Evolutionary conservation across 129 eudicot species (phyloP), one percentile per base, ranked within the genome.

Genomic region (Mikania micrantha): DNA sequence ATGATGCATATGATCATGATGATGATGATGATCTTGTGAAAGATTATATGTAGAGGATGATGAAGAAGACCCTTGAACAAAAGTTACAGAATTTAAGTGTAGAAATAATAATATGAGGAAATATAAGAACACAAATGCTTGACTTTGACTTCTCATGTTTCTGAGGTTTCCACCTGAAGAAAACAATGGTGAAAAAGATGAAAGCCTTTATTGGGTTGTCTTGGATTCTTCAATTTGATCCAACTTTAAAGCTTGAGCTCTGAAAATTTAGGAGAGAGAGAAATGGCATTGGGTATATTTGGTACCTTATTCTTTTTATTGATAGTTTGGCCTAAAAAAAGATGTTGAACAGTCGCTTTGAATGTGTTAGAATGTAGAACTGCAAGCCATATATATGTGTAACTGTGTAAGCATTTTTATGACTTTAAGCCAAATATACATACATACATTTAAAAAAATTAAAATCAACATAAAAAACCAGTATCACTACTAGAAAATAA

Each of bases 41-140:
- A 58, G 19, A 44, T 71, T 45, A 47, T 59, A 71, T 41, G 48
- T 58, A 13, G 76, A n/a, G n/a, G n/a, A 41, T 71, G 76, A 60
- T 42, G 76, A 71, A 29, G 57, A 54, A 49, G 72, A 48, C 13
- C 71, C 58, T 11, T 39, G 21, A 36, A 27, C 66, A 50, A 9
- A 65, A 19, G 44, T 25, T 35, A 25, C 13, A 6, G 47, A 10
- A 32, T 61, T 35, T 36, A 65, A 53, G 8, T 60, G 58, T 64
- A 74, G 54, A 24, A 63, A 54, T 36, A 74, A 48, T 21, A 71
- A 25, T 15, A 64, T 5, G 31, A 53, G 7, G 41, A 71, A 34
- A 49, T n/a, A 61, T 20, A 60, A 45, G 11, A 62, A 74, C 27
- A 58, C 38, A 74, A 50, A 52, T 67, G 27, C 72, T 32, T 42